Conservation (phyloP, 768 basidiomycete genomes). For the Tylopilus balloui region DNA sequence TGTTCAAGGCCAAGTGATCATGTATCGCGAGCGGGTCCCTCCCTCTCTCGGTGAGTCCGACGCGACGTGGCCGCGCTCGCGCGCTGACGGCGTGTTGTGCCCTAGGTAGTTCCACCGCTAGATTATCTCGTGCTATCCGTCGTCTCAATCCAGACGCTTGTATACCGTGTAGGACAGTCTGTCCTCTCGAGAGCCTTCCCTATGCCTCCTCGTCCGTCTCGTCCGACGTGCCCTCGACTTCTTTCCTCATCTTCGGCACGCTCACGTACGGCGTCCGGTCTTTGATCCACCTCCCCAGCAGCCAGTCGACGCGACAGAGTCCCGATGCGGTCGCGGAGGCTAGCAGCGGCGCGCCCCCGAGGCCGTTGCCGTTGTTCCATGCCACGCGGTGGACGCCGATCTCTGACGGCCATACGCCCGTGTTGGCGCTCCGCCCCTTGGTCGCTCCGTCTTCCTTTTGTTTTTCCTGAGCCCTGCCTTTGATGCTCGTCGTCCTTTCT, state of each 20-base stretch:
- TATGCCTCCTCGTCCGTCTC: constrained; percentile 28
- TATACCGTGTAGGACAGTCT: not conserved
- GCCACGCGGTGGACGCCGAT: constrained; percentile 71
- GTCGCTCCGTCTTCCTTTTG: constrained; percentile 20
- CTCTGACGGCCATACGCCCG: constrained; percentile 76
- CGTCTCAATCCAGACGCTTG: not conserved
- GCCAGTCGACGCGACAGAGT: constrained; percentile 77
- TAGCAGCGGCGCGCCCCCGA: constrained; percentile 52
- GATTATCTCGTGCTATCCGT: not conserved
- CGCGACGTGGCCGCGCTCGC: not conserved
- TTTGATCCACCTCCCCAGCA: constrained; percentile 70
- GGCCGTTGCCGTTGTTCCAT: constrained; percentile 79
- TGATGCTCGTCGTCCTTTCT: constrained; percentile 34
- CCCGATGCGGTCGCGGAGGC: constrained; percentile 83
- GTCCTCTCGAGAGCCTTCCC: too few relatives aligned
- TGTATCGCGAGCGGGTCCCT: not conserved
- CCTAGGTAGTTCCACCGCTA: not conserved
- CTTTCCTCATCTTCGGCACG: constrained; percentile 57
- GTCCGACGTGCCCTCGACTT: constrained; percentile 42
- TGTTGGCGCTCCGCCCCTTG: constrained; percentile 32
- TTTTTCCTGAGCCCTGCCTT: constrained; percentile 28
- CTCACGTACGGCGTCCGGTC: constrained; percentile 63
- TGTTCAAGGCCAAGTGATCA: constrained; percentile 79
- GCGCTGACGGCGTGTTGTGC: not conserved
- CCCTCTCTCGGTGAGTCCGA: not conserved